Conservation (phyloP, 148 eudicot species). For the Talinum fruticosum region DNA sequence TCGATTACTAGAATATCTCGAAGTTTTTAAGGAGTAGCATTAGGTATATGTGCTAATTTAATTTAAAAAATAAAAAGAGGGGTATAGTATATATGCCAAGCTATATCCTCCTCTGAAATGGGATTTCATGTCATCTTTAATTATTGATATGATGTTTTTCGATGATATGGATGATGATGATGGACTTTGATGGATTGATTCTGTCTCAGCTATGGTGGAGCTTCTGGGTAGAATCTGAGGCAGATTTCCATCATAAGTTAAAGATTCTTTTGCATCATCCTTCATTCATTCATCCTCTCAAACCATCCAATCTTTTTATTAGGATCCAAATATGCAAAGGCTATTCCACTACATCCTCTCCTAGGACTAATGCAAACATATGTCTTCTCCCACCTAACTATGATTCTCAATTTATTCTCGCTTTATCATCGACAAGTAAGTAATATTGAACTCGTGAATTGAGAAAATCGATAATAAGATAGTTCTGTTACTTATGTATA, state of each 20-base stretch:
- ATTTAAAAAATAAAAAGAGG: background rate
- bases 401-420: background rate
- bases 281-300: too few relatives aligned
- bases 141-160: background rate
- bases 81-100: background rate
- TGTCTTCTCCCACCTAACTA: background rate
- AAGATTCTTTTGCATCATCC: background rate
- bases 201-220: background rate
- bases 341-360: too few relatives aligned
- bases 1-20: too few relatives aligned
- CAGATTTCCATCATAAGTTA: conserved; percentile 7
- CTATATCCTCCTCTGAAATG: background rate
- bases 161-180: background rate
- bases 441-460: too few relatives aligned
- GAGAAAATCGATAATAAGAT: too few relatives aligned
- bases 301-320: too few relatives aligned
- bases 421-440: too few relatives aligned
- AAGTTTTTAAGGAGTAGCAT: background rate
- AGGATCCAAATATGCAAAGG: too few relatives aligned
- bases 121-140: background rate
- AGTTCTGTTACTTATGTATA: too few relatives aligned
- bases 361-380: too few relatives aligned
- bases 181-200: background rate
- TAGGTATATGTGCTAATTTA: too few relatives aligned
- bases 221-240: background rate